Evolutionary conservation across 169 alveolate species (phyloP), one percentile per base, ranked within the genome.

Genomic region (Plasmodium gaboni): DNA sequence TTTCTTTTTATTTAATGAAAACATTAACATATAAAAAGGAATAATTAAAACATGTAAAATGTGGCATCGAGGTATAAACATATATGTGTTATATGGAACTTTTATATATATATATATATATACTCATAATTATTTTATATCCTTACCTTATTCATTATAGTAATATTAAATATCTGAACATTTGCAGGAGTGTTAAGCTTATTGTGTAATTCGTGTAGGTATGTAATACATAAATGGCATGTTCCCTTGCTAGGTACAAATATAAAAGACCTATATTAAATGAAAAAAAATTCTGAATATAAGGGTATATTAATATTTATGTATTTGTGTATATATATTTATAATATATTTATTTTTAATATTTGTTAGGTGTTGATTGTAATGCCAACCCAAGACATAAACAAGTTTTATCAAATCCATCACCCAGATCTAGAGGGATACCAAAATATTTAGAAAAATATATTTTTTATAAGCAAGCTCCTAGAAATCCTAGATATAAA

Each of bases 361-460:
- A 44, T 64, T 4, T 28, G 15, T 73, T 69, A 94, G 96, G 97
- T 4, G 97, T 96, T 44, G 98, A 96, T 87, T 96, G 98, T 87
- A 95, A 94, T 80, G 96, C 97, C 17, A 96, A 96, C 74, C 97
- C 97, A 42, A 88, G 98, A 46, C 98, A 96, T 87, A 94, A 95
- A 68, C 98, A 96, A 78, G 95, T 96, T 50, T 73, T 96, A 70
- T 93, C 96, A 0, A 92, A 92, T 48, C 97, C 98, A 1, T 93
- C 97, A 0, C 97, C 97, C 9, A 94, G 97, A 10, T 93, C 96
- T 64, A 86, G 98, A 60, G 97, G 97, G 51, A 93, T 95, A n/a
- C 98, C 98, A 8, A 95, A 94, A 53, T 95, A 95, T 74, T 92
- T 96, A 50, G 85, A 88, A 61, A 96, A 96, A 17, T 96, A 91